These are phyloP conservation scores for Garcia nutans DNA, from an alignment of 345 rosid genomes.

Conservation along the genomic window DNA sequence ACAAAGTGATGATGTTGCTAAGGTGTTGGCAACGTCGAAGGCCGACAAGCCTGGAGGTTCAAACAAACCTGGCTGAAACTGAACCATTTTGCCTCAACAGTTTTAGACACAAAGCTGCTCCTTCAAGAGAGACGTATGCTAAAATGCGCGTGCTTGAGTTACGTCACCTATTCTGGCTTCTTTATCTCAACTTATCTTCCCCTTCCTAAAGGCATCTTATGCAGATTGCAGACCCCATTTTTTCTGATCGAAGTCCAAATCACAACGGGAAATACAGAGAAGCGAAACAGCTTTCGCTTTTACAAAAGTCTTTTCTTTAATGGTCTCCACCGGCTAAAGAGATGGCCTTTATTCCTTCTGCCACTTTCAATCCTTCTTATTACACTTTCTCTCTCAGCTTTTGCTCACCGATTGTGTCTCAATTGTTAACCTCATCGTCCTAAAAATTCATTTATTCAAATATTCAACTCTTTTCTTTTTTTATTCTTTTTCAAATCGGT, in stretches of 20 bases:
- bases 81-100: conserved; percentile 23
- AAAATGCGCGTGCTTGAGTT: conserved; percentile 53
- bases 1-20: conserved; percentile 13
- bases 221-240: no score
- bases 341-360: conserved; percentile 51
- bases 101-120: conserved; percentile 39
- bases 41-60: conserved; percentile 35
- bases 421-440: background rate
- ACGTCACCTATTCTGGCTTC: conserved; percentile 41
- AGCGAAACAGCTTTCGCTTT: conserved; percentile 32
- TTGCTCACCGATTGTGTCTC: no score
- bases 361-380: conserved; percentile 36
- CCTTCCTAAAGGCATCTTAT: background rate
- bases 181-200: conserved; percentile 13
- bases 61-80: conserved; percentile 30
- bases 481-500: no score
- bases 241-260: conserved; percentile 17
- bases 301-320: background rate
- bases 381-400: background rate
- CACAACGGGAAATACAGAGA: background rate
- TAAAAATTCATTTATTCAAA: background rate
- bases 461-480: background rate
- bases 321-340: conserved; percentile 44
- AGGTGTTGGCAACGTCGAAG: conserved; percentile 39
- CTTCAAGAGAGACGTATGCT: conserved; percentile 12